Base-by-base conservation (phyloP, 1,284 basidiomycete genomes). In the Leccinum solheimii region DNA sequence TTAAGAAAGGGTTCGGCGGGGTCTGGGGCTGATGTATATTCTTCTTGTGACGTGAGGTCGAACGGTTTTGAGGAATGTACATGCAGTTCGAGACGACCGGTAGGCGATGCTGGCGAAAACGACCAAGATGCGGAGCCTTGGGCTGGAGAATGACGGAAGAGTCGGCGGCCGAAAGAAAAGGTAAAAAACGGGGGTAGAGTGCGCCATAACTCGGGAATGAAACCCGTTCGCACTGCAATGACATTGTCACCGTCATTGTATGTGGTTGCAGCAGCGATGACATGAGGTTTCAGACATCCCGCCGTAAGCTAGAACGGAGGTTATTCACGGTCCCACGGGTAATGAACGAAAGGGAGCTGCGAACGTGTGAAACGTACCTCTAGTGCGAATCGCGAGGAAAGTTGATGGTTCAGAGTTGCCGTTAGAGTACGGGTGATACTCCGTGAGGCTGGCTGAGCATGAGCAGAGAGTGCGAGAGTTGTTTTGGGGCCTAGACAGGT, bases 361-460 rank as follows among this genome's bases (percentile, higher is more conserved):
- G 38, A 65, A 55, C 63, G 67, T 66, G 59, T 55, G 62, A 58
- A 54, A 67, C 79, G 60, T 67, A 81, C 86, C 73, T 82, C 77
- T 32, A 83, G 74, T 49, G 74, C 71, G 57, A 89, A 72, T 40
- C 81, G 78, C 13, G 85, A 85, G 23, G 83, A 85, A 70, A 84
- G 83, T 63, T 88, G 87, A 67, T 90, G 85, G 61, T 83, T 82
- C 55, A 91, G 66, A 5, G 86, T 86, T 51, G 85, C 86, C 50
- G 83, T 70, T 60, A 89, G 71, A 59, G 80, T 81, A 16, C 80
- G 81, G 26, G 67, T 67, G 54, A 63, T 69, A 45, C 62, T 69
- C 30, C 63, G 67, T 51, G 69, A 62, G 61, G 72, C 67, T 13
- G 72, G 65, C 56, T 71, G 68, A 57, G 77, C 68, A 55, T 72